phyloP scores from a whole-genome alignment of 495 filamentous ascomycete species.

The Neurospora sp. region DNA sequence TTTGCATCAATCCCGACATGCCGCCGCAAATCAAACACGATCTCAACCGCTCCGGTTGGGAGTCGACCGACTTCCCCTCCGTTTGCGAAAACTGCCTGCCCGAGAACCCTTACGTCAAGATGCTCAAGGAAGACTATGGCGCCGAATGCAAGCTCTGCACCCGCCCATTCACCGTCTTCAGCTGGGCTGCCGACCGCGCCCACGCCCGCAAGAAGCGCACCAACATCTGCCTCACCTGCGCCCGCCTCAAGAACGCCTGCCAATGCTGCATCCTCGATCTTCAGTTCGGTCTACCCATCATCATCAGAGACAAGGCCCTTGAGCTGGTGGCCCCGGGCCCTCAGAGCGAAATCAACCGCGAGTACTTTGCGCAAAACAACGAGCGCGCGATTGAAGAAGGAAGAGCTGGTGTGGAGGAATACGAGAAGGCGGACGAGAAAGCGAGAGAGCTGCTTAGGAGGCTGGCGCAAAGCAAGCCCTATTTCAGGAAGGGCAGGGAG shows the following conservation, averaged over 20 bases:
- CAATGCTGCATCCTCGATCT: conserved; percentile 98
- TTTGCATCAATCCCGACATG: conserved; percentile 21
- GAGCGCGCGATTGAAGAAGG: conserved; percentile 93
- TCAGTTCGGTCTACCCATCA: conserved; percentile 86
- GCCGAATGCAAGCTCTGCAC: conserved; percentile 81
- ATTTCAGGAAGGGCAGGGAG: conserved; percentile 74
- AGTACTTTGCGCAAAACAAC: conserved; percentile 96
- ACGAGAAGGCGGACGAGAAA: conserved; percentile 96
- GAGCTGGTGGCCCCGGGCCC: conserved; percentile 95
- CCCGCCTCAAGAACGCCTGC: conserved; percentile 92
- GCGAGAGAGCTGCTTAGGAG: conserved; percentile 77
- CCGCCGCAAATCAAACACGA: conserved; percentile 82
- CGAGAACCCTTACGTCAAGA: conserved; percentile 95
- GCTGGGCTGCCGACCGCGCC: conserved; percentile 82
- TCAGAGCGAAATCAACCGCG: conserved; percentile 80
- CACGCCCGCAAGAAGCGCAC: conserved; percentile 78
- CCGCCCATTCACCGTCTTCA: conserved; percentile 89
- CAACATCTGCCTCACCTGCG: conserved; percentile 90
- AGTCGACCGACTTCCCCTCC: conserved; percentile 74
- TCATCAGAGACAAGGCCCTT: conserved; percentile 89
- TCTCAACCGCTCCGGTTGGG: conserved; percentile 91
- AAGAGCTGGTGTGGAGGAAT: conserved; percentile 62
- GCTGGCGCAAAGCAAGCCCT: conserved; percentile 85
- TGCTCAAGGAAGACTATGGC: conserved; percentile 93
- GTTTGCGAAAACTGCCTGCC: conserved; percentile 72